A percentile compares a stretch with the other conserved stretches of the same genome.
phyloP scores from a whole-genome alignment of 78 protist genomes.

The Dictyostelium purpureum region DNA sequence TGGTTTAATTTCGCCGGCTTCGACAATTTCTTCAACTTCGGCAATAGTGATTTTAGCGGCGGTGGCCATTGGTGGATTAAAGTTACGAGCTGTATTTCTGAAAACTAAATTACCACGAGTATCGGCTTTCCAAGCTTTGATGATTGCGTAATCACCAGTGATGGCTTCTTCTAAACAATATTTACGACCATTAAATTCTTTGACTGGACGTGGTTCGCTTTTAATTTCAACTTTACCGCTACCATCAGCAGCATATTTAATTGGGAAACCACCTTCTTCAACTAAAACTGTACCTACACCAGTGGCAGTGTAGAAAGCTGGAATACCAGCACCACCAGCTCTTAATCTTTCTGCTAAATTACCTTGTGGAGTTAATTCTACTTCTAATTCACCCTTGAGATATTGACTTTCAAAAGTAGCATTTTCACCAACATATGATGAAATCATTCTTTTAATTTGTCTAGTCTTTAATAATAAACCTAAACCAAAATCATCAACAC shows the following conservation, averaged over 20 bases:
- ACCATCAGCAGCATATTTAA: slow-evolving; percentile 89
- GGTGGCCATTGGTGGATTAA: slow-evolving; percentile 92
- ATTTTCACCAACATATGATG: slow-evolving; percentile 98
- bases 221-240: slow-evolving; percentile 72
- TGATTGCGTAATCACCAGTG: slow-evolving; percentile 92
- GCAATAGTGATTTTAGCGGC: slow-evolving; percentile 93
- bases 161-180: slow-evolving; percentile 92
- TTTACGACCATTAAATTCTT: slow-evolving; percentile 74
- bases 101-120: slow-evolving; percentile 92
- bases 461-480: slow-evolving; percentile 89
- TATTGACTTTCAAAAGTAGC: slow-evolving; percentile 91
- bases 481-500: slow-evolving; percentile 95
- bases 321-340: slow-evolving; percentile 99
- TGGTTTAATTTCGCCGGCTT: slow-evolving; percentile 88
- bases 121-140: slow-evolving; percentile 97
- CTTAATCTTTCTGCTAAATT: slow-evolving; percentile 98
- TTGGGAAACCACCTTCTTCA: slow-evolving; percentile 95
- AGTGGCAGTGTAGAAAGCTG: slow-evolving; percentile 97
- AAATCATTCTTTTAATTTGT: slow-evolving; percentile 94
- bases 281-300: slow-evolving; percentile 93
- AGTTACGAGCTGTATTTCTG: slow-evolving; percentile 93
- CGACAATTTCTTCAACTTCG: slow-evolving; percentile 96
- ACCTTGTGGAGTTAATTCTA: slow-evolving; percentile 97
- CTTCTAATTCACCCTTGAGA: slow-evolving; percentile 96
- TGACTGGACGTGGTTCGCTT: slow-evolving; percentile 85